These are phyloP conservation scores for Paracoccidioides brasiliensis DNA, from an alignment of 2,329 filamentous ascomycete species.

Conservation along the genomic window DNA sequence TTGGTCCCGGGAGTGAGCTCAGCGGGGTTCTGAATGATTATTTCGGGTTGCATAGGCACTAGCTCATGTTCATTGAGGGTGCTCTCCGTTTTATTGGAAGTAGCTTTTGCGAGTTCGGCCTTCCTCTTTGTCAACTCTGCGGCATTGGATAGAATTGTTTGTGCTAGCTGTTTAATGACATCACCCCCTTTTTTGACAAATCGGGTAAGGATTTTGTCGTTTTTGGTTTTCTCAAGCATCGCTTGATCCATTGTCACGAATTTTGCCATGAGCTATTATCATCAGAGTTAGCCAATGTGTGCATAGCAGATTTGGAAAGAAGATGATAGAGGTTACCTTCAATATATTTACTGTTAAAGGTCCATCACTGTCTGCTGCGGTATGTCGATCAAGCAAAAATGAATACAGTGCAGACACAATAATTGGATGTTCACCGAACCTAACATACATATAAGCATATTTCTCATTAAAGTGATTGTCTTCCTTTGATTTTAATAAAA, in stretches of 20 bases:
- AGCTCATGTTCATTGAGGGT: not conserved
- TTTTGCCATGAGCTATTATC: conserved; percentile 37
- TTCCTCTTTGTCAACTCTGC: conserved; percentile 33
- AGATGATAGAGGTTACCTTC: conserved; percentile 24
- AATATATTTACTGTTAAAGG: conserved; percentile 32
- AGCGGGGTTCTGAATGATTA: conserved; percentile 5
- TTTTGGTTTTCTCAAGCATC: conserved; percentile 46
- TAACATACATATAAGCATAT: conserved; percentile 22
- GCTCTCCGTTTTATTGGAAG: conserved; percentile 8
- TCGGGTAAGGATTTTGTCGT: conserved; percentile 44
- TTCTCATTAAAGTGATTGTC: not conserved
- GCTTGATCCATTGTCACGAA: conserved; percentile 47
- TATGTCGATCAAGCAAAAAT: conserved; percentile 37
- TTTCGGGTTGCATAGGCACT: conserved; percentile 1
- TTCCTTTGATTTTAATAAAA: not conserved
- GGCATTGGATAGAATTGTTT: conserved; percentile 41
- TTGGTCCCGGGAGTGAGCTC: conserved; percentile 24
- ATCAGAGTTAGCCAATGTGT: conserved; percentile 13
- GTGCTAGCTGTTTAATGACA: conserved; percentile 42
- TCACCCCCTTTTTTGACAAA: conserved; percentile 47
- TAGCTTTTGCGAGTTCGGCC: conserved; percentile 24
- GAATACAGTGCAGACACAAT: conserved; percentile 35
- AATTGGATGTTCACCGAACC: conserved; percentile 38
- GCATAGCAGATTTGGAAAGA: not conserved
- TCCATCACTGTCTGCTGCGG: conserved; percentile 36